A percentile compares a stretch with the other conserved stretches of the same genome.
phyloP scores from a whole-genome alignment of 805 yeast genomes.

The Candida pseudofarinosa region DNA sequence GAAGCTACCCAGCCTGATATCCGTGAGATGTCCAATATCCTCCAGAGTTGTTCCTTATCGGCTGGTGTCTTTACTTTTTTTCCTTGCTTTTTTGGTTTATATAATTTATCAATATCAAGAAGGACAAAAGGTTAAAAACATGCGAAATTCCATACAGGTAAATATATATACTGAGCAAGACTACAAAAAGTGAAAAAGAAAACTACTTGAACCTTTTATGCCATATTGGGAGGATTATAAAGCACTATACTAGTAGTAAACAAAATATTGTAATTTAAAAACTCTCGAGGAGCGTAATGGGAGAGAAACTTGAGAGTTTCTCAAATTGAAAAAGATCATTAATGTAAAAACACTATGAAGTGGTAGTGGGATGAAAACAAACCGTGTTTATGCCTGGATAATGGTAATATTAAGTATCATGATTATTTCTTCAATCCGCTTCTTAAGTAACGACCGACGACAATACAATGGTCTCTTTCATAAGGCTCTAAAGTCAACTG shows the following conservation, averaged over 20 bases:
- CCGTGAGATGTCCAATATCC: no score
- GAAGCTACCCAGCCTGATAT: no score
- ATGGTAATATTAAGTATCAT: not conserved
- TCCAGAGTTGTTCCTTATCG: no score
- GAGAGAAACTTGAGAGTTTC: not conserved
- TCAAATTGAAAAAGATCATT: not conserved
- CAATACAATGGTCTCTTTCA: conserved; percentile 99
- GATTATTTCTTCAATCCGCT: conserved; percentile 58
- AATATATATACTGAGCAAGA: not conserved
- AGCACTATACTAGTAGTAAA: not conserved
- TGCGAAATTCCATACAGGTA: not conserved
- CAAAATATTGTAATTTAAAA: not conserved
- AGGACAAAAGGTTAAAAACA: not conserved
- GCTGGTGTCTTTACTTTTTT: no score
- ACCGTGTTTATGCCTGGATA: not conserved
- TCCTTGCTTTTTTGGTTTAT: no score
- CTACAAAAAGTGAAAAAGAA: no score
- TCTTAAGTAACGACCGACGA: conserved; percentile 94
- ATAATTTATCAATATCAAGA: no score
- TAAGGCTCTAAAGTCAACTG: conserved; percentile 99
- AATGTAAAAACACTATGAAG: not conserved
- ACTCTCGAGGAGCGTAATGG: not conserved
- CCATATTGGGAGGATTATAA: conserved; percentile 50
- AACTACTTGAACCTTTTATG: conserved; percentile 59
- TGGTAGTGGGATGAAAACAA: not conserved